Percentiles rank a stretch among this genome's conserved stretches.
These are phyloP conservation scores for Nothopassalora personata DNA, from an alignment of 2,329 filamentous ascomycete genomes.

Conservation along the genomic window DNA sequence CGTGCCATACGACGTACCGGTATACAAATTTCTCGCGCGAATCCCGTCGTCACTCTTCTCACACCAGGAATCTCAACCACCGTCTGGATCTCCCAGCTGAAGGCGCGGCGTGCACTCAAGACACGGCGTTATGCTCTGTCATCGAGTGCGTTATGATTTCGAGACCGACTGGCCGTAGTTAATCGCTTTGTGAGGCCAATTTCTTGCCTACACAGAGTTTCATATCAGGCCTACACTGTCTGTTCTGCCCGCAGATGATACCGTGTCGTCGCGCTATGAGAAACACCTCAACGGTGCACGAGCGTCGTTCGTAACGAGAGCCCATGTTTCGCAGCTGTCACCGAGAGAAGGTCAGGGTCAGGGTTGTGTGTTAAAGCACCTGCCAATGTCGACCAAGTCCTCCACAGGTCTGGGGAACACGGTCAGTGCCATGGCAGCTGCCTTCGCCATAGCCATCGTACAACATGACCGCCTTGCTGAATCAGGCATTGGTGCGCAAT, in stretches of 20 bases:
- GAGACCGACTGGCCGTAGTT: constrained; percentile 47
- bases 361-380: not conserved
- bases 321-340: not conserved
- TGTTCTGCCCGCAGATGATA: not conserved
- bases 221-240: constrained; percentile 49
- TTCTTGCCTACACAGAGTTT: constrained; percentile 45
- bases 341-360: not conserved
- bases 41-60: constrained; percentile 11
- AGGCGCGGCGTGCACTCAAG: constrained; percentile 29
- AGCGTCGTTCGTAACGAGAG: not conserved
- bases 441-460: not conserved
- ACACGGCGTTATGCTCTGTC: constrained; percentile 30
- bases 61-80: constrained; percentile 27
- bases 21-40: constrained; percentile 9
- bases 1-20: not conserved
- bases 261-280: not conserved
- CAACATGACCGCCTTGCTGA: not conserved
- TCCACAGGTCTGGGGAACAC: not conserved
- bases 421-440: not conserved
- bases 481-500: not conserved
- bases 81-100: constrained; percentile 30
- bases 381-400: not conserved
- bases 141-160: constrained; percentile 33
- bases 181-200: constrained; percentile 45
- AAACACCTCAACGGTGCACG: not conserved